Percentiles rank a stretch among this genome's conserved stretches.
Conservation (phyloP, 306 rosid species). For the Citrullus amarus region DNA sequence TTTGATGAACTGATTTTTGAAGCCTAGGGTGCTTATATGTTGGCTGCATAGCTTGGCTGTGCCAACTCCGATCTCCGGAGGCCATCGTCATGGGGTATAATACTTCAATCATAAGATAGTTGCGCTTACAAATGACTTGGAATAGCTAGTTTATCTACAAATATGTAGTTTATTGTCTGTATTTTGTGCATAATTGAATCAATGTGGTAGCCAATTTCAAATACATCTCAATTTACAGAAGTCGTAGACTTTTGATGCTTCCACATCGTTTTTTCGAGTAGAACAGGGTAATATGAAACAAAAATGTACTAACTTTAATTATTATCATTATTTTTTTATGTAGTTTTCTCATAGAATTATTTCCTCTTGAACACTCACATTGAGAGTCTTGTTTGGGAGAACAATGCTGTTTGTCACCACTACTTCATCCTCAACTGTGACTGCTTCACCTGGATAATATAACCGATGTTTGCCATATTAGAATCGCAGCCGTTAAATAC, state of each 20-base stretch:
- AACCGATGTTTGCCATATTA: neutral
- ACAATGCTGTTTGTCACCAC: constrained; percentile 81
- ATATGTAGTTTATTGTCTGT: neutral
- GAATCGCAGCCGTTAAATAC: neutral
- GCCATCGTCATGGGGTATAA: neutral
- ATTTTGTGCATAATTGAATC: neutral
- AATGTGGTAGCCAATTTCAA: neutral
- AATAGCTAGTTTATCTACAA: neutral
- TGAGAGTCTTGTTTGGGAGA: constrained; percentile 86
- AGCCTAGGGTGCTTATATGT: neutral
- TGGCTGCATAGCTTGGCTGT: neutral
- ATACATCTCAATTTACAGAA: neutral
- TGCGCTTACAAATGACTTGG: neutral
- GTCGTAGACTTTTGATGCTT: neutral
- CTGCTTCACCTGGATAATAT: constrained; percentile 71
- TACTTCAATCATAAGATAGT: neutral
- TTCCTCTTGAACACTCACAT: constrained; percentile 83
- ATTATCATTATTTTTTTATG: no score
- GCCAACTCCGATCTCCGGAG: neutral
- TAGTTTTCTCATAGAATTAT: constrained; percentile 43
- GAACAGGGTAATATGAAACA: constrained; percentile 6
- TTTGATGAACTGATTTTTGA: constrained; percentile 1
- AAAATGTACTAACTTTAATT: neutral
- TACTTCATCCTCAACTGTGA: constrained; percentile 80
- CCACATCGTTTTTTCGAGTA: neutral